These are phyloP conservation scores for Eucalyptus cloeziana DNA, from an alignment of 345 rosid species.

Conservation along the genomic window DNA sequence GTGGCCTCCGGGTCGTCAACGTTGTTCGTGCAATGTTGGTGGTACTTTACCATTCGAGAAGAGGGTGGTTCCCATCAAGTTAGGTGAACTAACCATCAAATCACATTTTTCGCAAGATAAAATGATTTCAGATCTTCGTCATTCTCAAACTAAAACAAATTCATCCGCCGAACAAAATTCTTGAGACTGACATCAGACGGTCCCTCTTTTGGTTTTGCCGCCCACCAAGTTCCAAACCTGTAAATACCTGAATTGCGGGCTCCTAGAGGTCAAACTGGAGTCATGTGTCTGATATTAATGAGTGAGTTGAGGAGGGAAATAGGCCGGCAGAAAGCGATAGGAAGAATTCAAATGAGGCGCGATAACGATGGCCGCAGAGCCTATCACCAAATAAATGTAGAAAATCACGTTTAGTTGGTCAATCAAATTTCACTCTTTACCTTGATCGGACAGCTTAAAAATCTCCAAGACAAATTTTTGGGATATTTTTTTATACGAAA, in stretches of 20 bases:
- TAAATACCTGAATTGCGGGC: neutral
- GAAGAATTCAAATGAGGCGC: neutral
- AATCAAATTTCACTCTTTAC: neutral
- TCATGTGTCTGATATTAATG: neutral
- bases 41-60: neutral
- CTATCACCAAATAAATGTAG: neutral
- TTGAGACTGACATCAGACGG: neutral
- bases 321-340: neutral
- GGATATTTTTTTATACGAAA: neutral
- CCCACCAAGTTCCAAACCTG: neutral
- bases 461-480: neutral
- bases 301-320: neutral
- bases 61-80: neutral
- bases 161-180: neutral
- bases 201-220: neutral
- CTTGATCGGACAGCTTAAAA: neutral
- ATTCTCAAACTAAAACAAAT: neutral
- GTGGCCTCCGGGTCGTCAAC: neutral
- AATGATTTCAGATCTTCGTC: neutral
- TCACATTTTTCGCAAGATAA: neutral
- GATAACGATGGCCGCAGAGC: neutral
- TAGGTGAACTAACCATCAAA: neutral
- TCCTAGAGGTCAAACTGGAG: neutral
- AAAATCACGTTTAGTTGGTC: neutral
- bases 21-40: neutral